phyloP scores from a whole-genome alignment of 331 rosid genomes.

The Prunus yedoensis region DNA sequence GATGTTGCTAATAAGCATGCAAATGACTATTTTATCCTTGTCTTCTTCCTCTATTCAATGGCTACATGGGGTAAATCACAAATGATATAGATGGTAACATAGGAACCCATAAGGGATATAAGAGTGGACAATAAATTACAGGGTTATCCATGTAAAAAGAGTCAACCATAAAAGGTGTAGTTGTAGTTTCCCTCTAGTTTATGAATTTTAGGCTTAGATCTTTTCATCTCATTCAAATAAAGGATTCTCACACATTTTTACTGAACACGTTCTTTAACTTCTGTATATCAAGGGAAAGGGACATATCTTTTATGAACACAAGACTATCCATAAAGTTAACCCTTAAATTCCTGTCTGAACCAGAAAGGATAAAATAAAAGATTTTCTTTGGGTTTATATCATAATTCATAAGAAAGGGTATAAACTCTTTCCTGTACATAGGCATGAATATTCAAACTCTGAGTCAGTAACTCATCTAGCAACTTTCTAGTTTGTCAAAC shows the following conservation, averaged over 20 bases:
- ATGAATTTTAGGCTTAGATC: neutral
- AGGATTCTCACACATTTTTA: neutral
- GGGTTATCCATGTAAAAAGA: neutral
- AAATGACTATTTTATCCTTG: neutral
- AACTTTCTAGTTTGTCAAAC: constrained; percentile 36
- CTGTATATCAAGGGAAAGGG: neutral
- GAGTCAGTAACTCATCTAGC: constrained; percentile 4
- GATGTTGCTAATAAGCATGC: neutral
- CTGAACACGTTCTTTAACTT: neutral
- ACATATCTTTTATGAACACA: neutral
- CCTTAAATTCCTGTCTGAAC: constrained; percentile 5
- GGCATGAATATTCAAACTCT: neutral
- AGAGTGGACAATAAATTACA: neutral
- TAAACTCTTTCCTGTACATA: neutral
- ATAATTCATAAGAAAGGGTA: neutral
- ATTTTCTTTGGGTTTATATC: neutral
- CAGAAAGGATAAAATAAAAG: neutral
- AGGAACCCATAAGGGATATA: neutral
- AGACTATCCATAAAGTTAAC: neutral
- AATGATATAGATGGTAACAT: neutral
- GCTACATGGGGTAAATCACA: neutral
- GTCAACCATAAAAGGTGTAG: neutral
- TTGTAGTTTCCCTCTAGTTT: neutral
- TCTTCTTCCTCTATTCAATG: neutral
- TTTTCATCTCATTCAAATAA: neutral